phyloP scores from a whole-genome alignment of 2,329 filamentous ascomycete genomes.

The Cladosporium austrohemisphaericum region DNA sequence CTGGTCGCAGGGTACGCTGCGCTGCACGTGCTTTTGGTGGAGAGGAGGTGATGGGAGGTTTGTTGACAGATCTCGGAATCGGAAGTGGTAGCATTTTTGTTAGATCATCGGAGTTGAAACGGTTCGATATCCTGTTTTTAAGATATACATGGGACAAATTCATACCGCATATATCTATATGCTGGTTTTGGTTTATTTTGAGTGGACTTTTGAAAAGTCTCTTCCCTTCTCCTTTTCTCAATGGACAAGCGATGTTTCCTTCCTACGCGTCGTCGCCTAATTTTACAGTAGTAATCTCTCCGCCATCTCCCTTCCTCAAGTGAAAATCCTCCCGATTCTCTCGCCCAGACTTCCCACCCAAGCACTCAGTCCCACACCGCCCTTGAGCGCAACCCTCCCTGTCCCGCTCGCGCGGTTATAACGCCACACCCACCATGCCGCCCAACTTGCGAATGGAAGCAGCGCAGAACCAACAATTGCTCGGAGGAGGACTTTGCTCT shows the following conservation, averaged over 20 bases:
- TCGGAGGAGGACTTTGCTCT: slow-evolving; percentile 50
- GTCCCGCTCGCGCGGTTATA: slow-evolving; percentile 21
- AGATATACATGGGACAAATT: neutral
- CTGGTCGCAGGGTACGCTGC: slow-evolving; percentile 83
- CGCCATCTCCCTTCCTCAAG: slow-evolving; percentile 13
- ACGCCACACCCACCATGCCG: slow-evolving; percentile 27
- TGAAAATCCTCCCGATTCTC: slow-evolving; percentile 22
- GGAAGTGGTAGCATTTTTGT: neutral
- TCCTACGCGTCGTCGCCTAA: too few species aligned
- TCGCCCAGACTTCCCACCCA: slow-evolving; percentile 13
- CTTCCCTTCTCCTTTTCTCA: too few species aligned
- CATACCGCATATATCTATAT: too few species aligned
- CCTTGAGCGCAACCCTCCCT: slow-evolving; percentile 5
- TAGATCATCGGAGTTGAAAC: neutral
- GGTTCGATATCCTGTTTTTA: too few species aligned
- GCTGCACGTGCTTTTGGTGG: slow-evolving; percentile 90
- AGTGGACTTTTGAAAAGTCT: too few species aligned
- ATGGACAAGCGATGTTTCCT: too few species aligned
- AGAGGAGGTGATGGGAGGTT: slow-evolving; percentile 64
- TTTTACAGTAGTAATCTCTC: neutral
- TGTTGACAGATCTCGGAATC: neutral
- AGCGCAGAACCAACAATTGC: slow-evolving; percentile 48
- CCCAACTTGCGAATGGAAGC: slow-evolving; percentile 26
- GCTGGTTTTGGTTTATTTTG: too few species aligned
- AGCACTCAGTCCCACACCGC: slow-evolving; percentile 11